Conservation (phyloP, 257 asterid genomes). For the Solanum gandarillasii region DNA sequence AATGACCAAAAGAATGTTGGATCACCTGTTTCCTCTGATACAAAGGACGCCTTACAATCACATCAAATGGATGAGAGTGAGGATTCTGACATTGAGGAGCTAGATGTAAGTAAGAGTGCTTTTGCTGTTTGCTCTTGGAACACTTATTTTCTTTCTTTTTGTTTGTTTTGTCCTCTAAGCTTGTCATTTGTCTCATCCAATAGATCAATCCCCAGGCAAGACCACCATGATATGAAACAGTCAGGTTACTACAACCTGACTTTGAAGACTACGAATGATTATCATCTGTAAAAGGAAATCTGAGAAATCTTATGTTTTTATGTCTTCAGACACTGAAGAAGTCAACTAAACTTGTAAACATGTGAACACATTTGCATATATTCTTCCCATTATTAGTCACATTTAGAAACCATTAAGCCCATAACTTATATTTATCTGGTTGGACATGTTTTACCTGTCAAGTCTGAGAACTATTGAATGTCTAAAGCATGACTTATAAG, state of each 20-base stretch:
- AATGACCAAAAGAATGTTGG: constrained; percentile 39
- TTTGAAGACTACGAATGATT: neutral
- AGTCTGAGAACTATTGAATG: neutral
- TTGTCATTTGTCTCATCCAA: neutral
- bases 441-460: neutral
- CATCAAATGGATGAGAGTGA: constrained; percentile 46
- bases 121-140: neutral
- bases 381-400: neutral
- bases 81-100: constrained; percentile 78
- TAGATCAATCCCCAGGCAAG: neutral
- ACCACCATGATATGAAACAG: neutral
- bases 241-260: neutral
- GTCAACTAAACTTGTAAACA: neutral
- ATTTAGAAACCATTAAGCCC: neutral
- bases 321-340: neutral
- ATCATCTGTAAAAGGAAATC: neutral
- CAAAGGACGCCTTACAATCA: constrained; percentile 8
- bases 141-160: neutral
- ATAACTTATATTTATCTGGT: neutral
- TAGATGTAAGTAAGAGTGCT: constrained; percentile 58
- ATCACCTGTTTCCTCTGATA: constrained; percentile 1
- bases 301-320: neutral
- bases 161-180: neutral
- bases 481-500: neutral
- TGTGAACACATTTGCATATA: neutral